Evolutionary conservation across 768 basidiomycete genomes (phyloP), one percentile per base, ranked within the genome.

Genomic region (Lactarius psammicola): DNA sequence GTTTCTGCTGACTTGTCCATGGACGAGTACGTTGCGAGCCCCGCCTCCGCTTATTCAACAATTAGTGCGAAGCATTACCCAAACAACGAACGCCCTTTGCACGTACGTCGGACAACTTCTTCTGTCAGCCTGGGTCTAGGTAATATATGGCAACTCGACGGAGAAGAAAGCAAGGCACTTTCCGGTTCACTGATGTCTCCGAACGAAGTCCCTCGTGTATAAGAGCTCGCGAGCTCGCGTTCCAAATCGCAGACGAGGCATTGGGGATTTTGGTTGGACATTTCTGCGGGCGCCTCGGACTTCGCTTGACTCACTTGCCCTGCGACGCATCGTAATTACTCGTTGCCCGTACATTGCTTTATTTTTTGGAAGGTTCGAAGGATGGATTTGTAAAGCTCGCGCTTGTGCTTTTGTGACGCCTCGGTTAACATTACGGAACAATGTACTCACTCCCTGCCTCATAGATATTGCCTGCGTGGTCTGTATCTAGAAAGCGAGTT

Each of bases 61-160:
- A 46, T 53, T 38, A 59, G 55, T 36, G 28, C 42, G 18, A 51
- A 68, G 63, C 62, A 62, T 62, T 60, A 62, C 64, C 40, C 63
- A 60, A 60, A 64, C 65, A 56, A 62, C 58, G 63, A 59, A 61
- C 59, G 46, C 64, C 34, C 55, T n/a, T 31, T 56, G 36, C 60
- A n/a, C 49, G 40, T 59, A 23, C 68, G 66, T 57, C 68, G 56
- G 46, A 67, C 64, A 36, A 51, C 71, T 13, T 58, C 64, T 5
- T 64, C 72, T 67, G 61, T 73, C 28, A 74, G 71, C 56, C 72
- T 77, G 23, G 73, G 79, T 54, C 71, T 81, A 30, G 76, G 76
- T 10, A 89, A 84, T 66, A 92, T 92, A 62, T 92, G 89, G 89
- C 81, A 80, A 59, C 71, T 92, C 46, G 89, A 89, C 65, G 86